These are phyloP conservation scores for Meyerozyma guilliermondii DNA, from an alignment of 1,139 yeast species.

Conservation along the genomic window DNA sequence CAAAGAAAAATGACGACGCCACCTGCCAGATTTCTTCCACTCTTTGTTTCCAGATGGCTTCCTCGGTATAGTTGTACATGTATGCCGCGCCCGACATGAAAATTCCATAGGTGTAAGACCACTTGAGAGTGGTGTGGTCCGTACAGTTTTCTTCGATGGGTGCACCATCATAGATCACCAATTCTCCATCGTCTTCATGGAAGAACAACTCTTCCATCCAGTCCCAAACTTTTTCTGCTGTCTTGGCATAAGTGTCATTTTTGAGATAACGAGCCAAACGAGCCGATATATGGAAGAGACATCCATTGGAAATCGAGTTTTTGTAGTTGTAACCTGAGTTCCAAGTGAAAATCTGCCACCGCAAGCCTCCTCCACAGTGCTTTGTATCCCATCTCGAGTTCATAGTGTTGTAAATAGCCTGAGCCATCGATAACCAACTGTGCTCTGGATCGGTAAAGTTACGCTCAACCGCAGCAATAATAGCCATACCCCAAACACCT, in stretches of 20 bases:
- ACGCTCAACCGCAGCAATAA: constrained; percentile 58
- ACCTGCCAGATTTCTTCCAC: constrained; percentile 49
- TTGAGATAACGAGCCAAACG: constrained; percentile 81
- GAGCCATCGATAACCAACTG: constrained; percentile 71
- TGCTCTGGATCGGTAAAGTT: constrained; percentile 52
- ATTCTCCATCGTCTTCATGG: constrained; percentile 38
- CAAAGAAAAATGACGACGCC: constrained; percentile 57
- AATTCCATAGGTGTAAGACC: constrained; percentile 90
- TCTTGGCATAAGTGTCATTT: constrained; percentile 64
- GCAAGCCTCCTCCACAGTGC: constrained; percentile 78
- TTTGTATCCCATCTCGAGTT: constrained; percentile 76
- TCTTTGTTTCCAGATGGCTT: constrained; percentile 63
- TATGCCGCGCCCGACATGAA: constrained; percentile 79
- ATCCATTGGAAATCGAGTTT: constrained; percentile 86
- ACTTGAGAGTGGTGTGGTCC: constrained; percentile 52
- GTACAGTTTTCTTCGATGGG: constrained; percentile 59
- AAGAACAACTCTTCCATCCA: constrained; percentile 68
- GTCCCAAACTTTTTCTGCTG: constrained; percentile 77
- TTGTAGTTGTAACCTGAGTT: constrained; percentile 91
- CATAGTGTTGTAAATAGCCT: constrained; percentile 88
- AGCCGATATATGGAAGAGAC: constrained; percentile 83
- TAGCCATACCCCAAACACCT: constrained; percentile 64
- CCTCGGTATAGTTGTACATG: constrained; percentile 68
- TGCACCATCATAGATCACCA: constrained; percentile 73
- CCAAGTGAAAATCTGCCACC: constrained; percentile 98